These are phyloP conservation scores for Hypoxylon sp. DNA, from an alignment of 2,329 filamentous ascomycete species.

Conservation along the genomic window DNA sequence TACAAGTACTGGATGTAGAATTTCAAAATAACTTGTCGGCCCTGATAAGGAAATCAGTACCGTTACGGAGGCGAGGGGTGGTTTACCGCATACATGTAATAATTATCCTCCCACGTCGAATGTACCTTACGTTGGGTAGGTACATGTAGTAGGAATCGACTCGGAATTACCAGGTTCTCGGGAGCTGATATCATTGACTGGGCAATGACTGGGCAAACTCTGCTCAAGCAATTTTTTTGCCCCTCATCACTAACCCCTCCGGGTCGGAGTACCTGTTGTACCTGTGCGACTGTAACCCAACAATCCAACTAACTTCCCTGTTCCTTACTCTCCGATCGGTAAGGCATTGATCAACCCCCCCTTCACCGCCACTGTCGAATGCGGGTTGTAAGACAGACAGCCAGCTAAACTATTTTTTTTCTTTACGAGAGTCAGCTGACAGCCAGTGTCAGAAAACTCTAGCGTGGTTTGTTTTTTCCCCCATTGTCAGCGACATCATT, in stretches of 20 bases:
- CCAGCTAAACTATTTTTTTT: slow-evolving; percentile 6
- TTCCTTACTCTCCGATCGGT: slow-evolving; percentile 34
- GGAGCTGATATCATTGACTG: slow-evolving; percentile 23
- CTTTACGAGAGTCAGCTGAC: slow-evolving; percentile 24
- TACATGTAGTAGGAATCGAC: too few relatives aligned
- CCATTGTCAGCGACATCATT: background rate
- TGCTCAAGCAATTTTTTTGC: slow-evolving; percentile 13
- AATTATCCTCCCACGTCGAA: slow-evolving; percentile 3
- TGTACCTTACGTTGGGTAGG: background rate
- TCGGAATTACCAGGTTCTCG: slow-evolving; percentile 32
- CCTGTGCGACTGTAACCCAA: slow-evolving; percentile 26
- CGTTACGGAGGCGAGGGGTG: background rate
- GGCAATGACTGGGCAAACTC: background rate
- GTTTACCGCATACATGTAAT: background rate
- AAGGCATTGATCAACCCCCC: slow-evolving; percentile 13
- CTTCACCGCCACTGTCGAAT: slow-evolving; percentile 28
- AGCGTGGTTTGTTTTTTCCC: background rate
- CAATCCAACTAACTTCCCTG: background rate
- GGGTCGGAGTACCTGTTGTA: slow-evolving; percentile 20
- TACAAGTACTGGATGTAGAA: background rate
- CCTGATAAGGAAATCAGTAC: background rate
- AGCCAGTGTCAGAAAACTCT: slow-evolving; percentile 11
- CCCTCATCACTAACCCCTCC: slow-evolving; percentile 38
- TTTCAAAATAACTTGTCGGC: background rate
- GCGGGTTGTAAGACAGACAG: too few relatives aligned